These are phyloP conservation scores for Populus trichocarpa DNA, from an alignment of 441 rosid species.

Conservation along the genomic window DNA sequence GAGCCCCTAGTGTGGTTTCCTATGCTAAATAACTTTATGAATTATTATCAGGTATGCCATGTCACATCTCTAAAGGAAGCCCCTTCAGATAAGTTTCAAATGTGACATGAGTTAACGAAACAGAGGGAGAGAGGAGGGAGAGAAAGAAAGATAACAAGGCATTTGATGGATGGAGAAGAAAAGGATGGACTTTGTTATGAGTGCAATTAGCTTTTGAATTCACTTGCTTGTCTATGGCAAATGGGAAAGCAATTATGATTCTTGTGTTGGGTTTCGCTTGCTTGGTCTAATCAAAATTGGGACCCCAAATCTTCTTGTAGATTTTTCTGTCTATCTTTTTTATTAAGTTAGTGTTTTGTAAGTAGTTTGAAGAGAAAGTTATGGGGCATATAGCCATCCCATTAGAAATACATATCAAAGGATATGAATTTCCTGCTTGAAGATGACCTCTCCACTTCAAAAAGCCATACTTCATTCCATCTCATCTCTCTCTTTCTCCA, in stretches of 20 bases:
- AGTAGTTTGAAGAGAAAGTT: constrained; percentile 23
- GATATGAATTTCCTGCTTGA: not conserved
- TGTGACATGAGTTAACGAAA: constrained; percentile 12
- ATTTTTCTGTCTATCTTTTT: constrained; percentile 34
- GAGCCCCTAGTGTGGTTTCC: constrained; percentile 18
- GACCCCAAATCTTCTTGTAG: constrained; percentile 28
- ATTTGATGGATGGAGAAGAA: constrained; percentile 6
- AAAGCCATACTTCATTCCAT: not conserved
- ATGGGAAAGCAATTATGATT: constrained; percentile 19
- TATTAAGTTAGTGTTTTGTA: constrained; percentile 12
- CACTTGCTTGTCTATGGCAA: constrained; percentile 16
- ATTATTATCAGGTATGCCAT: constrained; percentile 14
- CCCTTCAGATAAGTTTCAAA: constrained; percentile 13
- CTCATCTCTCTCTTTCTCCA: not conserved
- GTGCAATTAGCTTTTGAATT: constrained; percentile 27
- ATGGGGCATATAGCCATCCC: not conserved
- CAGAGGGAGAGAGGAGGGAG: not conserved
- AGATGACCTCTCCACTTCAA: constrained; percentile 15
- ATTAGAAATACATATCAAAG: not conserved
- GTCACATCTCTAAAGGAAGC: constrained; percentile 1
- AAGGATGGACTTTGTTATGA: constrained; percentile 12
- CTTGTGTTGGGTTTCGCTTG: constrained; percentile 28
- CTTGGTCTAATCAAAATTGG: constrained; percentile 35
- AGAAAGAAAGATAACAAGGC: not conserved
- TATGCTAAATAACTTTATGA: constrained; percentile 15